Base-by-base conservation (phyloP, 257 asterid species). In the Nicotiana knightiana region DNA sequence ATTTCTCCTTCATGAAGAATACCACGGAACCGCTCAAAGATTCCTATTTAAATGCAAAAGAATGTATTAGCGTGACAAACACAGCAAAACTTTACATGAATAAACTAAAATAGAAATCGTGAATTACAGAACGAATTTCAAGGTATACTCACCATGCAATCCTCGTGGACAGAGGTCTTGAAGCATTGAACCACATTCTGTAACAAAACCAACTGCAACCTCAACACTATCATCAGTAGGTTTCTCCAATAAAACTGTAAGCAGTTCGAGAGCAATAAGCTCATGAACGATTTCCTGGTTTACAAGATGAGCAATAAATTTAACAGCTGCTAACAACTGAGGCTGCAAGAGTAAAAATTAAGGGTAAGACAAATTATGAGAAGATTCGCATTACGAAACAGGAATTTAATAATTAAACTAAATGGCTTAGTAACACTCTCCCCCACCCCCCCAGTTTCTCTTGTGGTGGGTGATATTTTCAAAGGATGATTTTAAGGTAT, bases 1-100 rank as follows among this genome's bases (percentile, higher is more conserved):
- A 94, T 94, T 85, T 96, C 97, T 80, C 99, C 99, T 90, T 94
- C 99, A 53, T 94, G 98, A 80, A 96, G 99, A 77, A 96, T 96
- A 73, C 98, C 99, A 65, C 98, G 97, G 82, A 94, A 93, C 16
- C 97, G 90, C 90, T 96, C 99, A 82, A 96, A 96, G 59, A 96
- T 96, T 59, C 96, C 99, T 92, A 70, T 81, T 82, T 37, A 83
- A 83, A 33, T 15, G 48, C 11, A 18, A 66, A 39, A 63, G 17
- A 62, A 63, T 32, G 63, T 1, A 64, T 32, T 32, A 64, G 33
- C 24, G 21, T 57, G 55, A 57, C 26, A 33, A 78, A 59, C 2
- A 78, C 82, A 37, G 16, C 39, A 7, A 78, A 78, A 11, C 16
- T 43, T 80, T 10, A 9, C 5, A 48, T 7, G 66, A 26, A 64